Evolutionary conservation across 2,329 filamentous ascomycete species (phyloP), one percentile per base, ranked within the genome.

Genomic region (Colletotrichum destructivum): DNA sequence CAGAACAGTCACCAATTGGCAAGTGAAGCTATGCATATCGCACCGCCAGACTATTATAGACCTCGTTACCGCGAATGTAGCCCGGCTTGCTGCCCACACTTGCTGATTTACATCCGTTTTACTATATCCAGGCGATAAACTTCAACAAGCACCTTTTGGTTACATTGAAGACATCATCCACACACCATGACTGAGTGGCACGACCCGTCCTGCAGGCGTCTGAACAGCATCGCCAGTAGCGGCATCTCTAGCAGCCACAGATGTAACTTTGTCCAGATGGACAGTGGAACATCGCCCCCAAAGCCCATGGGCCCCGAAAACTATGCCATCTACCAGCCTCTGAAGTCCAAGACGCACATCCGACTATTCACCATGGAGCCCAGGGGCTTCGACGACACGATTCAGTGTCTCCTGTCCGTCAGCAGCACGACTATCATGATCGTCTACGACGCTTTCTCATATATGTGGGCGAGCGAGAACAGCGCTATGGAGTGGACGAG

Each of bases 381-480:
- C 0, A 62, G 62, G 2, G 57, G 26, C 0, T 71, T 67, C 11
- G n/a, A 55, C 3, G 68, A 67, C 4, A 62, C 62, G 2, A 38
- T 73, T 1, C 3, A 11, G 2, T 44, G 57, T 5, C 44, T 0
- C 21, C 38, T 73, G 1, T 15, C 23, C 3, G 9, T 52, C 13
- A 49, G 31, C 3, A 62, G 13, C 18, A 59, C 52, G 16, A 44
- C 47, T 0, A 49, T 23, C 23, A 15, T 42, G 6, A 11, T 31
- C 0, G 40, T 49, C 13, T 82, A 82, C 68, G 79, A 81, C 40
- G 75, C 80, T 35, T 77, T 82, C 62, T 82, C 81, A 3, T 82
- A 82, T 42, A 81, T 80, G 31, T 82, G 81, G 81, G 80, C 79
- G n/a, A 74, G 73, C 12, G 75, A 75, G 18, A 73, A 60, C 18